A percentile compares a stretch with the other conserved stretches of the same genome.
phyloP scores from a whole-genome alignment of 352 stramenopile genomes.

The Phytopythium sindhum region DNA sequence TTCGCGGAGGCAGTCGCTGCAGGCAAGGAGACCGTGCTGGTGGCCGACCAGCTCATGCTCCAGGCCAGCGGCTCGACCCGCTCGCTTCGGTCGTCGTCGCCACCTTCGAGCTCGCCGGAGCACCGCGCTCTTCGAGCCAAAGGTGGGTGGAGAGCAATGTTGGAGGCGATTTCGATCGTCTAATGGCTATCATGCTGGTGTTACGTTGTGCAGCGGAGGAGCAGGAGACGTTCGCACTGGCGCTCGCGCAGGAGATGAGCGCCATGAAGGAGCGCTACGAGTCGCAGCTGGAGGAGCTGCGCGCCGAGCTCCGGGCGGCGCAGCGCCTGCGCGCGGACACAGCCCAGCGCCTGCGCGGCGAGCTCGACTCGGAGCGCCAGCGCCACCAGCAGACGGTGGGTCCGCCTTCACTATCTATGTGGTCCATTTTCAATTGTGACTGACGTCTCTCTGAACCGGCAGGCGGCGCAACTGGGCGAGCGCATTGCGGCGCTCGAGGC shows the following conservation, averaged over 20 bases:
- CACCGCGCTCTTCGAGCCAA: slow-evolving; percentile 16
- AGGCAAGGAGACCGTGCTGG: slow-evolving; percentile 43
- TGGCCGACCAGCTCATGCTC: slow-evolving; percentile 49
- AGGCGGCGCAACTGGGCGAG: slow-evolving; percentile 44
- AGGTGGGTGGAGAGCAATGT: slow-evolving; percentile 3
- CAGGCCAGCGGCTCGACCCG: slow-evolving; percentile 19
- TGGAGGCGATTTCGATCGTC: background rate
- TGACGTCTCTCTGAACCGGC: background rate
- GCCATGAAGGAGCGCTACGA: slow-evolving; percentile 71
- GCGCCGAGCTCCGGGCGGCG: slow-evolving; percentile 39
- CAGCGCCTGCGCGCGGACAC: slow-evolving; percentile 44
- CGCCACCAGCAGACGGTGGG: slow-evolving; percentile 38
- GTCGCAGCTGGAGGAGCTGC: slow-evolving; percentile 58
- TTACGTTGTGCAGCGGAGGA: slow-evolving; percentile 43
- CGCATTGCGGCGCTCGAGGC: slow-evolving; percentile 36
- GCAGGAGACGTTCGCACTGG: slow-evolving; percentile 69
- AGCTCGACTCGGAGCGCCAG: slow-evolving; percentile 48
- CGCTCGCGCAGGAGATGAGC: slow-evolving; percentile 63
- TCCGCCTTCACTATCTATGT: background rate
- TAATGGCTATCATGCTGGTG: slow-evolving; percentile 8
- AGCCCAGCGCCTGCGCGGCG: slow-evolving; percentile 36
- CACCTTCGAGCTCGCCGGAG: slow-evolving; percentile 16
- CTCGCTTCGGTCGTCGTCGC: slow-evolving; percentile 8
- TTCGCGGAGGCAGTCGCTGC: slow-evolving; percentile 73
- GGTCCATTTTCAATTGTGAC: background rate